Conservation (phyloP, 306 rosid species). For the Echinosophora koreensis region DNA sequence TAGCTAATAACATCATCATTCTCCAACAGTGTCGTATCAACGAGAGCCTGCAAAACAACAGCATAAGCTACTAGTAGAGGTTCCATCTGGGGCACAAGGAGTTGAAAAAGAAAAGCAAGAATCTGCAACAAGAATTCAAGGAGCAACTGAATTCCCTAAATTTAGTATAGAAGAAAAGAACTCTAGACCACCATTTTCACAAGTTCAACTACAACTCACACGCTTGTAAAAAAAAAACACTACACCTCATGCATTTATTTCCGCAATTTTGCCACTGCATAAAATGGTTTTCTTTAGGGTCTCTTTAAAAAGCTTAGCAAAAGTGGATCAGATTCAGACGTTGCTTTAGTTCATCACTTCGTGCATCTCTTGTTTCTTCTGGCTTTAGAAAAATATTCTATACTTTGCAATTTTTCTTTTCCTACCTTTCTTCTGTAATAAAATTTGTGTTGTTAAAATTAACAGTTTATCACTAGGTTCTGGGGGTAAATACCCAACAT, state of each 20-base stretch:
- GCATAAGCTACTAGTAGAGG: slow-evolving; percentile 25
- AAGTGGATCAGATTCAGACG: not conserved
- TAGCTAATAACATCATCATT: slow-evolving; percentile 55
- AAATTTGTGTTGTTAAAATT: not conserved
- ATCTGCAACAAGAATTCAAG: not conserved
- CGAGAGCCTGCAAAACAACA: slow-evolving; percentile 68
- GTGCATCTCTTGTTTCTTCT: not conserved
- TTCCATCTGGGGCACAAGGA: not conserved
- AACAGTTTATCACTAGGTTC: slow-evolving; percentile 5
- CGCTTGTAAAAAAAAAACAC: no score
- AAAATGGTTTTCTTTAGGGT: not conserved
- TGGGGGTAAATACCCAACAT: not conserved
- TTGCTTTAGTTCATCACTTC: not conserved
- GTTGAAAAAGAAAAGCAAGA: slow-evolving; percentile 17
- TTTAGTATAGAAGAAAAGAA: not conserved
- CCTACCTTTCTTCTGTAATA: not conserved
- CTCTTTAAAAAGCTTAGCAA: not conserved
- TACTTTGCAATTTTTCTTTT: not conserved
- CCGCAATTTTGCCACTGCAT: not conserved
- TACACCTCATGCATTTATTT: slow-evolving; percentile 4
- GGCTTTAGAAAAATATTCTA: not conserved
- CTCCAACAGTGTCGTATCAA: slow-evolving; percentile 62
- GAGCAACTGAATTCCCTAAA: slow-evolving; percentile 12
- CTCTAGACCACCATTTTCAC: not conserved
- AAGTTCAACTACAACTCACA: no score